Evolutionary conservation across 305 asterid species (phyloP).

Genomic region (Fraxinus greggii): DNA sequence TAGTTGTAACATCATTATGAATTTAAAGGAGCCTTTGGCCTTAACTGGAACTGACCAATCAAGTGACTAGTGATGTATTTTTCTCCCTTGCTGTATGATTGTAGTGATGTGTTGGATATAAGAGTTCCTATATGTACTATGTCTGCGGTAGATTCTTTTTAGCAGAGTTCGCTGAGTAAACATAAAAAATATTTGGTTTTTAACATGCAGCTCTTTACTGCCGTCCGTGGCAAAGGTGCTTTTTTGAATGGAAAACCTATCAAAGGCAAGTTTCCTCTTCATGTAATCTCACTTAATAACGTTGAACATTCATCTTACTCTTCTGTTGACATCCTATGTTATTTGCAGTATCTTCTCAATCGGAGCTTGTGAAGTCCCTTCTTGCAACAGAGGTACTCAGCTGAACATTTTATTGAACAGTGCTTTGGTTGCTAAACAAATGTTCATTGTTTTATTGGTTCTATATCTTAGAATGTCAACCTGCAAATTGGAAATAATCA

Average conservation of each 20-base stretch:
- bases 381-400: slow-evolving; percentile 76
- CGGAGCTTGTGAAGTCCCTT: slow-evolving; percentile 71
- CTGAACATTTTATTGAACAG: slow-evolving; percentile 4
- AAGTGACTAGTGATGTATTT: background rate
- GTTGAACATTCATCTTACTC: slow-evolving; percentile 11
- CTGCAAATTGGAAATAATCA: background rate
- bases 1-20: slow-evolving; percentile 5
- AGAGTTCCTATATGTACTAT: background rate
- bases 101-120: slow-evolving; percentile 11
- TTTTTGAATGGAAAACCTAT: slow-evolving; percentile 85
- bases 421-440: background rate
- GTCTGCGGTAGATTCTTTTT: background rate
- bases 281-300: background rate
- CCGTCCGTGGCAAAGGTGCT: slow-evolving; percentile 74
- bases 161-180: slow-evolving; percentile 4
- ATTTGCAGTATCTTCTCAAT: slow-evolving; percentile 75
- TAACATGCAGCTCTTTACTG: slow-evolving; percentile 73
- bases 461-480: background rate
- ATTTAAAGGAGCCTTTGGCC: background rate
- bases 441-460: background rate
- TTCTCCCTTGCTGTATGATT: background rate
- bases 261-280: slow-evolving; percentile 46
- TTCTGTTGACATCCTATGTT: slow-evolving; percentile 11
- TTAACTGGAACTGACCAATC: background rate
- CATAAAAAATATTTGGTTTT: slow-evolving; percentile 18